phyloP scores from a whole-genome alignment of 257 asterid genomes.

The Solanum clarkiae region DNA sequence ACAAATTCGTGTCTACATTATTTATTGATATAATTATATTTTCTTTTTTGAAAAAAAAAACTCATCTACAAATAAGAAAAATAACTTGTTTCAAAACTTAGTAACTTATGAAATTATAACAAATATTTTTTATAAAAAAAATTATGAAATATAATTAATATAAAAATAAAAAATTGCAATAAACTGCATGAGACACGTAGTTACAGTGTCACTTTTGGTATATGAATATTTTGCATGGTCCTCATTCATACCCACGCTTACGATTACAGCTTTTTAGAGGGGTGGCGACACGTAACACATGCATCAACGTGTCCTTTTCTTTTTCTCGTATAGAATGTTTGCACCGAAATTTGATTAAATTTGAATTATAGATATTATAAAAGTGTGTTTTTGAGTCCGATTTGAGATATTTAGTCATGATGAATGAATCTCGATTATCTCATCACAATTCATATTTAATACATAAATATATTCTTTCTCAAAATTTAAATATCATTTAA shows the following conservation, averaged over 20 bases:
- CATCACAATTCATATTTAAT: fast-evolving
- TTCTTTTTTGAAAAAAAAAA: too few relatives aligned
- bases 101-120: not conserved
- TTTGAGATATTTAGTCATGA: not conserved
- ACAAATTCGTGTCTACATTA: too few relatives aligned
- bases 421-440: not conserved
- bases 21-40: too few relatives aligned
- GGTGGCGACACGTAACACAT: not conserved
- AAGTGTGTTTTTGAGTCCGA: not conserved
- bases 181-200: not conserved
- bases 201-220: not conserved
- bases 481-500: too few relatives aligned
- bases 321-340: fast-evolving
- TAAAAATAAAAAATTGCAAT: not conserved
- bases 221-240: not conserved
- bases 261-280: not conserved
- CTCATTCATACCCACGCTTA: not conserved
- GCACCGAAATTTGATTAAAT: not conserved
- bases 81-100: too few relatives aligned
- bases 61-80: too few relatives aligned
- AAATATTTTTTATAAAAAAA: not conserved
- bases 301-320: not conserved
- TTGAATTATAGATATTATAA: not conserved
- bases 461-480: too few relatives aligned
- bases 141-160: not conserved